phyloP scores from a whole-genome alignment of 805 yeast species.

The Spathaspora girioi region DNA sequence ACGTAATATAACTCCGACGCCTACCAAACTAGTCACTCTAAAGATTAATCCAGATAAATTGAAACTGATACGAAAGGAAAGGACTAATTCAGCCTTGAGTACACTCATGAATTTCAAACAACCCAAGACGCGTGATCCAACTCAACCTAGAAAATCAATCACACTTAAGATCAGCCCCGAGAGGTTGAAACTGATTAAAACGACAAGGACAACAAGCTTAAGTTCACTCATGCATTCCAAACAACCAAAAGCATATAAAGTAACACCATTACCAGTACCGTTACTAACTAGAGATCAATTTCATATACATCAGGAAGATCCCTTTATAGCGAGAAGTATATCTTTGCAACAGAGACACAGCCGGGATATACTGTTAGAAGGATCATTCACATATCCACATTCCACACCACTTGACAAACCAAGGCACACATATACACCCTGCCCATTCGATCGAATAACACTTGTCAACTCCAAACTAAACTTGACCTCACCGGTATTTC shows the following conservation, averaged over 20 bases:
- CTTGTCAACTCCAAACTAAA: not conserved
- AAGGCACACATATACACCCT: not conserved
- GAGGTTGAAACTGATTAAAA: too few species aligned
- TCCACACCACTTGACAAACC: not conserved
- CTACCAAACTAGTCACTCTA: slow-evolving; percentile 15
- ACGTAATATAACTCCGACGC: slow-evolving; percentile 1
- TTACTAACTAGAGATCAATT: slow-evolving; percentile 22
- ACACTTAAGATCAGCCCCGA: too few species aligned
- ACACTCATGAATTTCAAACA: slow-evolving; percentile 36
- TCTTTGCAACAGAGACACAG: not conserved
- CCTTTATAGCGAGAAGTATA: not conserved
- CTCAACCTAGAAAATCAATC: slow-evolving; percentile 8
- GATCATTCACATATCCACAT: not conserved
- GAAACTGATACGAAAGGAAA: not conserved
- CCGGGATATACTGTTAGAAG: not conserved
- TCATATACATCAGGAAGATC: slow-evolving; percentile 24
- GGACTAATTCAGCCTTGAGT: slow-evolving; percentile 4
- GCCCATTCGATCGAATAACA: not conserved
- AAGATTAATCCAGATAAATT: slow-evolving; percentile 18
- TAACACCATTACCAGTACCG: slow-evolving; percentile 31
- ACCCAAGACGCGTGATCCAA: slow-evolving; percentile 25
- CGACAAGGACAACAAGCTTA: too few species aligned
- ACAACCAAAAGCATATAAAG: slow-evolving; percentile 22
- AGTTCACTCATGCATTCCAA: slow-evolving; percentile 37
- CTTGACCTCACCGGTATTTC: not conserved